Percentiles rank a stretch among this genome's conserved stretches.
phyloP scores from a whole-genome alignment of 805 yeast species.

The Wickerhamiella alocasiicola region DNA sequence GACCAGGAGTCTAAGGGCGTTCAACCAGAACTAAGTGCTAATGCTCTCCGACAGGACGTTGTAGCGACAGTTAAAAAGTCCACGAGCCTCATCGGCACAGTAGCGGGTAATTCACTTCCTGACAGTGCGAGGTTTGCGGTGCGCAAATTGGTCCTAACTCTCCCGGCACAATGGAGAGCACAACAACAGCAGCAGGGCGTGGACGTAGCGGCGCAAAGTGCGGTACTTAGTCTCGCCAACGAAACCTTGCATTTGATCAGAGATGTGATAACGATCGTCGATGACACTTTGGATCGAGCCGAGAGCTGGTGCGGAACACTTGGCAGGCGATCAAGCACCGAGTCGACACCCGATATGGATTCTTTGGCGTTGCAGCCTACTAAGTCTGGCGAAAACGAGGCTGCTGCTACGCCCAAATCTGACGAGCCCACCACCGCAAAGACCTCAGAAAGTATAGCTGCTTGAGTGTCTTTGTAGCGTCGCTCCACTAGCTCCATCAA shows the following conservation, averaged over 20 bases:
- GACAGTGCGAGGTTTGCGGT: constrained; percentile 73
- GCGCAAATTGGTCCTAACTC: constrained; percentile 57
- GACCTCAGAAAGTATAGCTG: too few species aligned
- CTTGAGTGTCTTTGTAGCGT: too few species aligned
- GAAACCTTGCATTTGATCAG: constrained; percentile 83
- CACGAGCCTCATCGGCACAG: constrained; percentile 71
- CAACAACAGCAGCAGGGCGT: constrained; percentile 30
- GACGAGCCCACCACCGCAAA: too few species aligned
- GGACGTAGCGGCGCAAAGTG: constrained; percentile 37
- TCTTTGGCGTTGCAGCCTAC: constrained; percentile 4
- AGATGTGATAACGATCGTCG: constrained; percentile 71
- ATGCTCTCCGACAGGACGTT: constrained; percentile 59
- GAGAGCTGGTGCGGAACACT: constrained; percentile 57
- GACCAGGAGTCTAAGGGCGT: constrained; percentile 18
- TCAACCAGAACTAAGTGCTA: constrained; percentile 22
- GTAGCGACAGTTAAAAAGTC: constrained; percentile 82
- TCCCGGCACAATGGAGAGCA: constrained; percentile 55
- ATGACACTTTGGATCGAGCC: constrained; percentile 71
- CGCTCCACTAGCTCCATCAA: too few species aligned
- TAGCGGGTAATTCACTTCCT: constrained; percentile 62
- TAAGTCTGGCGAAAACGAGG: too few species aligned
- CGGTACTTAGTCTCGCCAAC: constrained; percentile 68
- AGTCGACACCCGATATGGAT: constrained; percentile 6
- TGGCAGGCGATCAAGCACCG: constrained; percentile 3
- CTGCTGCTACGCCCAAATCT: too few species aligned